Evolutionary conservation across 2,329 filamentous ascomycete species (phyloP), one percentile per base, ranked within the genome.

Genomic region (Camillea tinctor): DNA sequence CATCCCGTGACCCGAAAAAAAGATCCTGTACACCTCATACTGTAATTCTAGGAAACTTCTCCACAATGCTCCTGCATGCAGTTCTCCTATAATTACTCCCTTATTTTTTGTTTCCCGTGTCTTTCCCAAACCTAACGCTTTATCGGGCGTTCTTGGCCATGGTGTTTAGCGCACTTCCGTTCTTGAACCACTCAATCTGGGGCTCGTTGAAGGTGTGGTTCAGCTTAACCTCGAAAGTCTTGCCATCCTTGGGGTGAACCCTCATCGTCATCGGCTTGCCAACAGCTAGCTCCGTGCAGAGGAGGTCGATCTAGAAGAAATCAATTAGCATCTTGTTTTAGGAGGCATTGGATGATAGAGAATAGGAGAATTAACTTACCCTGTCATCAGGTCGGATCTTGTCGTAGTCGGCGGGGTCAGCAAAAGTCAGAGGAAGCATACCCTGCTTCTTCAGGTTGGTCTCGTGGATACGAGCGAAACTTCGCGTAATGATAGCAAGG

Each of bases 381-480:
- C 89, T 93, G 84, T 97, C 95, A 63, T 95, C 89, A 68, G 93
- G 91, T 76, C 90, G 87, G 79, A 99, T 93, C 87, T 92, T 96
- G 79, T 99, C 95, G 80, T 99, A 99, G 80, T 99, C 95, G 76
- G 90, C 94, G 59, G 94, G 94, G 76, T 98, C 88, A 60, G 87
- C 80, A 82, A 99, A 99, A 72, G 93, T 98, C 68, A 99, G 86
- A 73, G 95, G 95, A 81, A 99, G 91, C 94, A 99, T 97, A 81
- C 95, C 95, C 88, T 99, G 95, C 90, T 99, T 99, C 92, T 99
- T 99, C 84, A 99, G 82, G 88, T 99, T 99, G 84, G 95, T 99
- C 86, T 99, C 95, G 86, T 99, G 95, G 75, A 99, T 99, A 90
- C 95, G 95, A 74, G 95, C 95, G 76, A 99, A 99, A 67, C 87